These are phyloP conservation scores for Pseudogymnoascus sp. DNA, from an alignment of 2,329 filamentous ascomycete species.

Conservation along the genomic window DNA sequence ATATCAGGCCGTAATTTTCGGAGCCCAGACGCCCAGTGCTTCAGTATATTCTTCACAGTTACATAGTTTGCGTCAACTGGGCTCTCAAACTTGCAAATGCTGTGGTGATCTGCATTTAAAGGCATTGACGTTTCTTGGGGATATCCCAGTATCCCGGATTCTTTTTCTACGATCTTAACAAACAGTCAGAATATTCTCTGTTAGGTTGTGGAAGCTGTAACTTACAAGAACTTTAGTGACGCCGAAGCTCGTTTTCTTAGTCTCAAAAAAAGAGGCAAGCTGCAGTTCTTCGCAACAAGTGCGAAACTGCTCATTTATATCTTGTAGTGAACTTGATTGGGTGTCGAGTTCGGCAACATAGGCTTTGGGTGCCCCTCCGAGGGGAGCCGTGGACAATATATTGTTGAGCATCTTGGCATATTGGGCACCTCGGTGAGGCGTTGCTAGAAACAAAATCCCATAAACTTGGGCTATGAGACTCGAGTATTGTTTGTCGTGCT, in stretches of 20 bases:
- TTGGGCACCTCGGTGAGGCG: constrained; percentile 33
- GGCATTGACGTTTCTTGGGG: constrained; percentile 32
- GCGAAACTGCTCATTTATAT: constrained; percentile 40
- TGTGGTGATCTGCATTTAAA: constrained; percentile 36
- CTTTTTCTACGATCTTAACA: constrained; percentile 31
- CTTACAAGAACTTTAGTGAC: constrained; percentile 16
- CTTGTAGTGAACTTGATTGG: constrained; percentile 30
- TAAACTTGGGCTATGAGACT: constrained; percentile 21
- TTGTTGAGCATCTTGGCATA: constrained; percentile 25
- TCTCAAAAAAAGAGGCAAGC: constrained; percentile 40
- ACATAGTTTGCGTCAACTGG: constrained; percentile 34
- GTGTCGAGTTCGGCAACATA: constrained; percentile 35
- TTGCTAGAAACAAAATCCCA: constrained; percentile 33
- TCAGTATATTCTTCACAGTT: constrained; percentile 23
- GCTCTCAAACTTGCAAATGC: constrained; percentile 35
- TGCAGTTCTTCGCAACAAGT: background rate
- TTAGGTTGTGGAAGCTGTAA: background rate
- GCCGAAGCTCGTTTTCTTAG: constrained; percentile 25
- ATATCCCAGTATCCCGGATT: constrained; percentile 38
- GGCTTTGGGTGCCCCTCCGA: constrained; percentile 21
- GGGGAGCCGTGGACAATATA: constrained; percentile 16
- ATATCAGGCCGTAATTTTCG: background rate
- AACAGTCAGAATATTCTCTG: constrained; percentile 17
- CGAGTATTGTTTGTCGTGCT: constrained; percentile 19
- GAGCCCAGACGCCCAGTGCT: background rate